These are phyloP conservation scores for Nakazawaea molendinolei DNA, from an alignment of 805 yeast species.

Conservation along the genomic window DNA sequence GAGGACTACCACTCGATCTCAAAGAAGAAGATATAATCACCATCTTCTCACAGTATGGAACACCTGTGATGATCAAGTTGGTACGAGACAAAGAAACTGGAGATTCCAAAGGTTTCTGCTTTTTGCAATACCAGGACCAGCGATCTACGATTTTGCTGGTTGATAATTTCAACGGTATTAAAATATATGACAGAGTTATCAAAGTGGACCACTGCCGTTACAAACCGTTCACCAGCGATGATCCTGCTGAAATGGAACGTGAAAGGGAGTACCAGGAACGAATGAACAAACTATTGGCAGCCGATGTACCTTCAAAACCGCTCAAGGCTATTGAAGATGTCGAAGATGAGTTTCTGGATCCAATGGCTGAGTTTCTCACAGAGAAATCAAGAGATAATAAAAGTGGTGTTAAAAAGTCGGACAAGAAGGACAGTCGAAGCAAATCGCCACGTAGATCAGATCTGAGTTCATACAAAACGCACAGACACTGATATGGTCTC, in stretches of 20 bases:
- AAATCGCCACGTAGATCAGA: no score
- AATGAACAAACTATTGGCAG: slow-evolving; percentile 23
- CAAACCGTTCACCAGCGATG: slow-evolving; percentile 27
- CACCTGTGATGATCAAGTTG: slow-evolving; percentile 70
- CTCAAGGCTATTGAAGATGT: slow-evolving; percentile 12
- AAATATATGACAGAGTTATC: slow-evolving; percentile 35
- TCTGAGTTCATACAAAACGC: no score
- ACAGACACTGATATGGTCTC: no score
- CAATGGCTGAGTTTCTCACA: slow-evolving; percentile 26
- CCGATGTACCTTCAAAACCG: slow-evolving; percentile 15
- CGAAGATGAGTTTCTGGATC: slow-evolving; percentile 29
- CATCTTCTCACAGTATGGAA: slow-evolving; percentile 85
- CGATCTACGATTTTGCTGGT: slow-evolving; percentile 78
- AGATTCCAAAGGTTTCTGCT: slow-evolving; percentile 69
- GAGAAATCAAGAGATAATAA: slow-evolving; percentile 8
- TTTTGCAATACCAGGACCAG: slow-evolving; percentile 76
- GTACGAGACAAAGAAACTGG: slow-evolving; percentile 62
- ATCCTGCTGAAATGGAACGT: slow-evolving; percentile 34
- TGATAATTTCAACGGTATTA: slow-evolving; percentile 76
- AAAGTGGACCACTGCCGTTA: slow-evolving; percentile 71
- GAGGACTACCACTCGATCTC: slow-evolving; percentile 56
- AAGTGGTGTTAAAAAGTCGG: background rate
- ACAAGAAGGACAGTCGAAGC: no score
- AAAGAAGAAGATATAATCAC: slow-evolving; percentile 71
- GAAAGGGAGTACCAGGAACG: slow-evolving; percentile 40